Conservation (phyloP, 2,329 filamentous ascomycete species). For the Chrysoporthe deuterocubensis region DNA sequence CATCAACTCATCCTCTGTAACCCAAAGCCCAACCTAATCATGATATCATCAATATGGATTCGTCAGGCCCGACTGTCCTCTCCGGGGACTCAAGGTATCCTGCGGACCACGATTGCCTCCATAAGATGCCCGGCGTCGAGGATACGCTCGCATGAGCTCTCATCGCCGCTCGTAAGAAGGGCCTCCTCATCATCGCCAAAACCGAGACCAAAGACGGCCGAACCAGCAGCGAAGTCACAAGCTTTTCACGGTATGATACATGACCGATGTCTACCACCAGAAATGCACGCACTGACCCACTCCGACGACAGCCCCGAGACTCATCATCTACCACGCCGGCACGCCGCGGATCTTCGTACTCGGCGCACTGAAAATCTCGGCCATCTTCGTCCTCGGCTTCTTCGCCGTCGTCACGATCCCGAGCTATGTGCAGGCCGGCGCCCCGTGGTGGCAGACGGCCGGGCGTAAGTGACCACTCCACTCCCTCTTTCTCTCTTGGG, state of each 20-base stretch:
- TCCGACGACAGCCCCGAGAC: conserved; percentile 29
- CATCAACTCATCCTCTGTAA: background rate
- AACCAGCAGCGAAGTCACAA: background rate
- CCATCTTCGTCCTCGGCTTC: conserved; percentile 69
- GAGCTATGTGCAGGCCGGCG: conserved; percentile 51
- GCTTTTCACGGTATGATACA: background rate
- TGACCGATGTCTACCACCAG: background rate
- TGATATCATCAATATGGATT: conserved; percentile 20
- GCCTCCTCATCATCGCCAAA: conserved; percentile 18
- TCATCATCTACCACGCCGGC: conserved; percentile 79
- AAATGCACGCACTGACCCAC: background rate
- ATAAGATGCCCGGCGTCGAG: conserved; percentile 5
- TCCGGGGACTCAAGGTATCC: background rate
- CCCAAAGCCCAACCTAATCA: conserved; percentile 1
- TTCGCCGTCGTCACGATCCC: conserved; percentile 69
- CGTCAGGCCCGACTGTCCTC: background rate
- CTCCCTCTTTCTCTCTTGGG: background rate
- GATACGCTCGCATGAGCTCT: background rate
- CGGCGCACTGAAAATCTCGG: conserved; percentile 71
- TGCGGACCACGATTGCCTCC: background rate
- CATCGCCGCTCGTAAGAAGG: conserved; percentile 19
- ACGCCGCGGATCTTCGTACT: conserved; percentile 69
- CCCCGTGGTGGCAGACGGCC: conserved; percentile 41
- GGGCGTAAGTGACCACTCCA: conserved; percentile 41
- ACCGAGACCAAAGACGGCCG: background rate